phyloP scores from a whole-genome alignment of 306 rosid species.

The Pyrus communis region DNA sequence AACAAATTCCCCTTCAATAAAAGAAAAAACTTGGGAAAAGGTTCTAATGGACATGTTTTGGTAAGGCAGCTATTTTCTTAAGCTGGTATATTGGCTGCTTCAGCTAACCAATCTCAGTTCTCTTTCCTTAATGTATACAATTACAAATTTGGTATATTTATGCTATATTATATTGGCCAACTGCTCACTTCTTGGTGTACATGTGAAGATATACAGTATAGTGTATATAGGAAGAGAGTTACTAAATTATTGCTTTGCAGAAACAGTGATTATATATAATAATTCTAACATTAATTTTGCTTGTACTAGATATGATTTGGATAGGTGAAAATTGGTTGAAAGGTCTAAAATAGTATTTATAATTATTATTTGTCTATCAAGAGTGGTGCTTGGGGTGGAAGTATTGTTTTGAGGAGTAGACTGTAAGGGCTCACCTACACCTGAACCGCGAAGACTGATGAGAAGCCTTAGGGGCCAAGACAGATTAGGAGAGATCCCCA shows the following conservation, averaged over 20 bases:
- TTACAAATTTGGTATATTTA: not conserved
- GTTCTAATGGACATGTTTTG: slow-evolving; percentile 3
- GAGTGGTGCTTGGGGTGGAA: slow-evolving; percentile 59
- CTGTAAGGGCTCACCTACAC: slow-evolving; percentile 41
- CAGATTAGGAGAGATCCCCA: slow-evolving; percentile 56
- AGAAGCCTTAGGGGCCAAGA: slow-evolving; percentile 53
- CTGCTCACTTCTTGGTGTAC: slow-evolving; percentile 5
- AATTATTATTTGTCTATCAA: slow-evolving; percentile 31
- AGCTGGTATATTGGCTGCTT: slow-evolving; percentile 64
- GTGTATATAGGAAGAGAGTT: not conserved
- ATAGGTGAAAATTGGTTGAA: slow-evolving; percentile 14
- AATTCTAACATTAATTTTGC: not conserved
- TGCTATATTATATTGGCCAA: not conserved
- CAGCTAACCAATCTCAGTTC: slow-evolving; percentile 37
- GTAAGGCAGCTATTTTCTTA: slow-evolving; percentile 60
- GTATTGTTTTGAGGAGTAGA: slow-evolving; percentile 55
- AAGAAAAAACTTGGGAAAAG: not conserved
- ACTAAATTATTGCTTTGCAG: not conserved
- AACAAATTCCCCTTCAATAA: not conserved
- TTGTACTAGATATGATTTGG: not conserved
- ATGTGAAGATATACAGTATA: not conserved
- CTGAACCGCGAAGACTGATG: slow-evolving; percentile 25
- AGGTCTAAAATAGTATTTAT: slow-evolving; percentile 10
- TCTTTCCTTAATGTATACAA: slow-evolving; percentile 20
- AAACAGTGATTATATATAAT: not conserved